Evolutionary conservation across 306 rosid species (phyloP), one percentile per base, ranked within the genome.

Genomic region (Ormosia semicastrata): DNA sequence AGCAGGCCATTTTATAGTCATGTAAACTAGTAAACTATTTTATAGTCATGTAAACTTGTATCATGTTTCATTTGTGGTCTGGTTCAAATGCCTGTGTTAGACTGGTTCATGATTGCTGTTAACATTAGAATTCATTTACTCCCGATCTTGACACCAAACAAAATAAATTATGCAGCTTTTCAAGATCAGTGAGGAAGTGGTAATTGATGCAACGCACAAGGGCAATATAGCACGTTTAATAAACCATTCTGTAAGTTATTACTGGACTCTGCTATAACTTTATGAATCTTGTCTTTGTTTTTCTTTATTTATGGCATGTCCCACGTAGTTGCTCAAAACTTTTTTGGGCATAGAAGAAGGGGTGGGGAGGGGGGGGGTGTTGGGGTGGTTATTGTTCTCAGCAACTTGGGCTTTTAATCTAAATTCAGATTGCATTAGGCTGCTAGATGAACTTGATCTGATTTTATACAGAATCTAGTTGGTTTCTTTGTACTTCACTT

Each of bases 151-250:
- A 84, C 66, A 44, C 81, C 9, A 41, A 69, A 67, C 43, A 41
- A 75, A 44, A 71, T 81, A 78, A 67, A 68, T 71, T 49, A 41
- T 87, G 97, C 97, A 95, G 99, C 95, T 95, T 49, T 95, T 95
- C 96, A 95, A 95, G 92, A 88, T 95, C 88, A 95, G 98, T 2
- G 99, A 95, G 71, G 99, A 93, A 77, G 90, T 88, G 66, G 99
- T 95, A 54, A 85, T 95, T 29, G 99, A 95, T 73, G 98, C 99
- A 62, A 95, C 99, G 2, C 32, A 83, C 53, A 84, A 64, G 73
- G 99, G 99, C 68, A 93, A 95, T 76, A 91, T 95, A 64, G 98
- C 99, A 32, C 99, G 99, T 59, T 66, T 95, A 59, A 95, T 95
- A 41, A 95, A 95, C 86, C 99, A 95, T 83, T 95, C 99, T 59